phyloP scores from a whole-genome alignment of 176 grass and related monocot species.

The Ananas comosus region DNA sequence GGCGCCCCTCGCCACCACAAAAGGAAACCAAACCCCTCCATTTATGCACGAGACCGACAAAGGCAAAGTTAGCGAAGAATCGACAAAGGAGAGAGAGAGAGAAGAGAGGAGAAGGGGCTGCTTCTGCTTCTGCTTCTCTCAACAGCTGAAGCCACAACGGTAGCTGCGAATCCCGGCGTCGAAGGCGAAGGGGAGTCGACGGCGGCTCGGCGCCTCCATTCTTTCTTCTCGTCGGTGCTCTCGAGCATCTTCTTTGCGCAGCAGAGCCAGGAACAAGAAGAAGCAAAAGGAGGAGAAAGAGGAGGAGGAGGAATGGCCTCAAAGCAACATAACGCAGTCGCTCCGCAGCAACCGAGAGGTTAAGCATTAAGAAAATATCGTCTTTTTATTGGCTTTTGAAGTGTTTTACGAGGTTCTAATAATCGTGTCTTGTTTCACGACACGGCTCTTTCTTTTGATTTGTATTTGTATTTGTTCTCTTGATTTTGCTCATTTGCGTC shows the following conservation, averaged over 20 bases:
- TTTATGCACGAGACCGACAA: conserved; percentile 17
- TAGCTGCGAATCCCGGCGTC: conserved; percentile 38
- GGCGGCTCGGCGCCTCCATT: conserved; percentile 34
- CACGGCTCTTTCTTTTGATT: no score
- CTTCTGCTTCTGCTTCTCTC: neutral
- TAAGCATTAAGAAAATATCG: conserved; percentile 1
- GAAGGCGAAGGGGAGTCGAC: conserved; percentile 48
- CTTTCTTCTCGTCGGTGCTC: conserved; percentile 53
- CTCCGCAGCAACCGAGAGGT: conserved; percentile 42
- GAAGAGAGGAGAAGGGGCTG: neutral
- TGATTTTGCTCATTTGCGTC: no score
- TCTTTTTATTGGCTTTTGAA: neutral
- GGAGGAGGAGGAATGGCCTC: conserved; percentile 39
- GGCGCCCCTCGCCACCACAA: conserved; percentile 9
- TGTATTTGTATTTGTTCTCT: no score
- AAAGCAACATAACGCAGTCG: conserved; percentile 30
- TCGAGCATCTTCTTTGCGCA: conserved; percentile 31
- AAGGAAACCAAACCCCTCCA: conserved; percentile 1
- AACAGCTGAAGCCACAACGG: conserved; percentile 24
- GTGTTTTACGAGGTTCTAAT: no score
- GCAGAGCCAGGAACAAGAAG: conserved; percentile 9
- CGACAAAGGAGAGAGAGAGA: neutral
- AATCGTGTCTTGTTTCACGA: no score
- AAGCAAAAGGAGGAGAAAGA: neutral
- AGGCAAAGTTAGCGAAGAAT: neutral